A percentile compares a stretch with the other conserved stretches of the same genome.
phyloP scores from a whole-genome alignment of 2,329 filamentous ascomycete genomes.

The Teratosphaeria gauchensis region DNA sequence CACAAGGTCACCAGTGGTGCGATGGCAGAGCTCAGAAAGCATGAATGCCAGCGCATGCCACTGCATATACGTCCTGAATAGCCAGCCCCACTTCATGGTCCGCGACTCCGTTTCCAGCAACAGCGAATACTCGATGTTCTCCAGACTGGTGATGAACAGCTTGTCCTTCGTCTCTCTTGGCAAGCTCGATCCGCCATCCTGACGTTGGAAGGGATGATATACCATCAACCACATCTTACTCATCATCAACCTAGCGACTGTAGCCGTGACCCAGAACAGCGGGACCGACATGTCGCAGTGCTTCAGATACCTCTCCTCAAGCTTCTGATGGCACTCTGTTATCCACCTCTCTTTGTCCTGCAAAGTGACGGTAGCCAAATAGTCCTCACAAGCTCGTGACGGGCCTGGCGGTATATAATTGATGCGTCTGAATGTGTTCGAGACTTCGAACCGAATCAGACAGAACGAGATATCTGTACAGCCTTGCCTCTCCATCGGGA shows the following conservation, averaged over 20 bases:
- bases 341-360: constrained; percentile 43
- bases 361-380: constrained; percentile 35
- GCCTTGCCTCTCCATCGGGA: constrained; percentile 38
- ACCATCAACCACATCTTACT: constrained; percentile 70
- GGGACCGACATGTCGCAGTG: constrained; percentile 47
- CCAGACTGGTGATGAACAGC: constrained; percentile 61
- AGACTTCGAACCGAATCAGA: constrained; percentile 45
- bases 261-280: constrained; percentile 59
- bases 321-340: constrained; percentile 35
- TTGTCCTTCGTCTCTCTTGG: constrained; percentile 56
- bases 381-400: constrained; percentile 31
- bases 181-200: constrained; percentile 46
- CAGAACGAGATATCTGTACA: constrained; percentile 52
- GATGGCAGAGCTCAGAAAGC: constrained; percentile 49
- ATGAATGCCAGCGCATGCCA: constrained; percentile 57
- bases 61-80: constrained; percentile 55
- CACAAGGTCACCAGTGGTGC: constrained; percentile 46
- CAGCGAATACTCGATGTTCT: constrained; percentile 63
- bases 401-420: constrained; percentile 36
- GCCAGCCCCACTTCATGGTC: constrained; percentile 55
- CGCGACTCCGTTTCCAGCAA: constrained; percentile 54
- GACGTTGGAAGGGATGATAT: constrained; percentile 62
- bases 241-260: constrained; percentile 60
- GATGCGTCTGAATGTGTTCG: constrained; percentile 37
- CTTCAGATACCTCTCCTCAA: constrained; percentile 42